These are phyloP conservation scores for Vitis rotundifolia DNA, from an alignment of 164 flowering plant species.

Conservation along the genomic window DNA sequence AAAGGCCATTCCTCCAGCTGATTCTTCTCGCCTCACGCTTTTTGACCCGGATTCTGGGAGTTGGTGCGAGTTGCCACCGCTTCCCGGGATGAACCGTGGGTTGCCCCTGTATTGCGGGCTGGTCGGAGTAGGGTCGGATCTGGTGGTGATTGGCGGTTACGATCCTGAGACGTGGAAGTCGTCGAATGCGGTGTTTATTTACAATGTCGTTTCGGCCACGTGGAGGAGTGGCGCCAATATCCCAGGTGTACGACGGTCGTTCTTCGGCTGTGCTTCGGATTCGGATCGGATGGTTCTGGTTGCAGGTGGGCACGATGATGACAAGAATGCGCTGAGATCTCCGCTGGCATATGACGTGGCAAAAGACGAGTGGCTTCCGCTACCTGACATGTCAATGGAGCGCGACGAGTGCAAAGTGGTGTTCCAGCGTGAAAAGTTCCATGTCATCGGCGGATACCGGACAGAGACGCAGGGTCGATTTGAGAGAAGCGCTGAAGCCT, in stretches of 20 bases:
- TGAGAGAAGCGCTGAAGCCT: neutral
- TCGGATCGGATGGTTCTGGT: neutral
- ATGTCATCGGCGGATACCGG: neutral
- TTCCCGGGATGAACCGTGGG: neutral
- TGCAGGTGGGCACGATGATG: neutral
- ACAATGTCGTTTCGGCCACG: neutral
- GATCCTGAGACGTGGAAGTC: neutral
- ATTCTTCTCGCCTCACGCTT: neutral
- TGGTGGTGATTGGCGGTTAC: neutral
- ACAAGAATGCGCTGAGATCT: slow-evolving; percentile 1
- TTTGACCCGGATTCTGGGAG: neutral
- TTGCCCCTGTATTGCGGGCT: neutral
- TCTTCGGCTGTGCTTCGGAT: too few relatives aligned
- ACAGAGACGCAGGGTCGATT: neutral
- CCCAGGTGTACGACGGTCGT: too few relatives aligned
- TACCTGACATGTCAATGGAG: neutral
- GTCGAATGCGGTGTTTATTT: neutral
- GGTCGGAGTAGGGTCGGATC: neutral
- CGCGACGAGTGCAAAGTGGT: neutral
- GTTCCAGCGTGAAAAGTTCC: neutral
- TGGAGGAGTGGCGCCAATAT: neutral
- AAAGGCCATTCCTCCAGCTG: too few relatives aligned
- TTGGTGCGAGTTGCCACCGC: neutral
- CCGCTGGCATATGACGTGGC: neutral
- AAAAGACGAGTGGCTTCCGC: neutral